These are phyloP conservation scores for Globisporangium splendens DNA, from an alignment of 352 stramenopile genomes.

Conservation along the genomic window DNA sequence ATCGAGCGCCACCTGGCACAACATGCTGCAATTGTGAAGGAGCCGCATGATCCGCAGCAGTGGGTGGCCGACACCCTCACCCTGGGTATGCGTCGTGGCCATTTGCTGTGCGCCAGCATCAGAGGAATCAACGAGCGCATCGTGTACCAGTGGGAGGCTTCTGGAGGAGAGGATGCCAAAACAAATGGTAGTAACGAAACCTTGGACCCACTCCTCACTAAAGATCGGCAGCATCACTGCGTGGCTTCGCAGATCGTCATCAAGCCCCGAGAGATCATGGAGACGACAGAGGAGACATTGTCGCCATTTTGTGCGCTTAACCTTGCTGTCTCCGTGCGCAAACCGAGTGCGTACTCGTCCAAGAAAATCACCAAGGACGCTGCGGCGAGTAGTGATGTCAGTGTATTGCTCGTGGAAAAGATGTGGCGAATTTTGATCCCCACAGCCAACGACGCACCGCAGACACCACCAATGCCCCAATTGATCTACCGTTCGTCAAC, in stretches of 20 bases:
- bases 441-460: slow-evolving; percentile 17
- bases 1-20: slow-evolving; percentile 4
- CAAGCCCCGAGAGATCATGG: slow-evolving; percentile 5
- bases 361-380: slow-evolving; percentile 5
- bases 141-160: slow-evolving; percentile 10
- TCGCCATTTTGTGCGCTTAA: slow-evolving; percentile 10
- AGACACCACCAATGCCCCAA: slow-evolving; percentile 8
- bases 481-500: slow-evolving; percentile 19
- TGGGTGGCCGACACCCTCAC: slow-evolving; percentile 8
- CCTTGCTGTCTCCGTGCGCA: slow-evolving; percentile 8
- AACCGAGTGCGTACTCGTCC: slow-evolving; percentile 3
- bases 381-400: background rate
- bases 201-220: no score
- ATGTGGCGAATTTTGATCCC: slow-evolving; percentile 24
- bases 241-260: slow-evolving; percentile 5
- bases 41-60: background rate
- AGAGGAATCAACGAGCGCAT: slow-evolving; percentile 2
- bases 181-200: background rate
- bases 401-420: slow-evolving; percentile 14
- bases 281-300: slow-evolving; percentile 9
- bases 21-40: background rate
- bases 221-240: slow-evolving; percentile 1
- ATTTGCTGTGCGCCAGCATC: slow-evolving; percentile 10
- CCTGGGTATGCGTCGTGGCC: slow-evolving; percentile 7
- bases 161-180: background rate